phyloP scores from a whole-genome alignment of 139 green algal species.

The Zygnema circumcarinatum region DNA sequence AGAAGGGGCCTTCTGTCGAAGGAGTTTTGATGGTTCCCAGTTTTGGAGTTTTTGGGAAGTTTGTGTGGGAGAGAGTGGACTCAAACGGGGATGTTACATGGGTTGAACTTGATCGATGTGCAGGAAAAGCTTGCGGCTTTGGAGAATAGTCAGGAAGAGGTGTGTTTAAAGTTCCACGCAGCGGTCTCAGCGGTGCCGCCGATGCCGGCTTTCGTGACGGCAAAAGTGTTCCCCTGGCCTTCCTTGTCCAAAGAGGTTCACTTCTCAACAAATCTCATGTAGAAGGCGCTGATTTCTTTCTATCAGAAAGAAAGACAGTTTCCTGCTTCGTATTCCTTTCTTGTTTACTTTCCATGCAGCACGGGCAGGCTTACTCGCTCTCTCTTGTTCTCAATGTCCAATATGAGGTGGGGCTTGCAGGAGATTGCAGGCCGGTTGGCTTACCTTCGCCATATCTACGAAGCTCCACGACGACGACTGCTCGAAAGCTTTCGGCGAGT shows the following conservation, averaged over 20 bases:
- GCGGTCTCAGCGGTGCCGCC: neutral
- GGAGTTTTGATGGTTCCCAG: no score
- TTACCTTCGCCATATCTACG: neutral
- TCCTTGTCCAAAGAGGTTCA: neutral
- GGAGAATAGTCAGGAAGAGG: neutral
- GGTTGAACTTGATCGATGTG: no score
- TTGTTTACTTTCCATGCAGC: no score
- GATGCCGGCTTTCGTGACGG: neutral
- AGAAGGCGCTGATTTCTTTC: no score
- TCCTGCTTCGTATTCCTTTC: neutral
- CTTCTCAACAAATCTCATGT: no score
- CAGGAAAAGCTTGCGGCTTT: neutral
- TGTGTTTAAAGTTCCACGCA: neutral
- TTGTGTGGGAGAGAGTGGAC: no score
- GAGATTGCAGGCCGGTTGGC: neutral
- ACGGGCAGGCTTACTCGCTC: no score
- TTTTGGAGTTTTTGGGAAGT: no score
- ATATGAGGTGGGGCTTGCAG: no score
- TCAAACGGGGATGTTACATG: no score
- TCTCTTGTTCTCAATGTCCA: no score
- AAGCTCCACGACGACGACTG: neutral
- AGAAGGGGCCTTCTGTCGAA: no score
- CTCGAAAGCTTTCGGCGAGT: neutral
- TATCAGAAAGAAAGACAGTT: neutral
- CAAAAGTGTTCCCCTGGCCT: neutral